Conservation (phyloP, 164 flowering plant species). For the Tetrastigma voinierianum region DNA sequence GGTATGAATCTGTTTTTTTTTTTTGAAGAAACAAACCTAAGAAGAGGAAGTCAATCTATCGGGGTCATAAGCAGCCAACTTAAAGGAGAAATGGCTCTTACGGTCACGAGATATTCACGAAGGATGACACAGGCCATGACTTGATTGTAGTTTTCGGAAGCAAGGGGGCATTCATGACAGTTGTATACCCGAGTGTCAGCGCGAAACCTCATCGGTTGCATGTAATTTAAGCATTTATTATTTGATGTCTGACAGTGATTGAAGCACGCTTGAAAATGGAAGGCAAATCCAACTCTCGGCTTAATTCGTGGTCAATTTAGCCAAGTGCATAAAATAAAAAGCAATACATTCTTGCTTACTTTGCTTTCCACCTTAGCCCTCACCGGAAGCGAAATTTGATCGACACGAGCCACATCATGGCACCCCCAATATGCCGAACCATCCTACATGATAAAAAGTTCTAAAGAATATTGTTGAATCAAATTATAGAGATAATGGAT, state of each 20-base stretch:
- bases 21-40: too few species aligned
- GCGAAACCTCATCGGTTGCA: constrained; percentile 84
- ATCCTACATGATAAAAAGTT: constrained; percentile 45
- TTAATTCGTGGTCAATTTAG: constrained; percentile 88
- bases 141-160: constrained; percentile 78
- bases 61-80: not conserved
- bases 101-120: constrained; percentile 99
- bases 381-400: constrained; percentile 83
- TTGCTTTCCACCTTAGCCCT: constrained; percentile 82
- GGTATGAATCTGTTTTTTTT: too few species aligned
- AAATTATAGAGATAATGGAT: too few species aligned
- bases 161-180: constrained; percentile 94
- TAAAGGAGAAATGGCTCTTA: constrained; percentile 31
- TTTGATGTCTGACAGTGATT: constrained; percentile 76
- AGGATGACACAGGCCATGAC: constrained; percentile 83
- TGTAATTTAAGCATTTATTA: constrained; percentile 82
- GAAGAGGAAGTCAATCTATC: too few species aligned
- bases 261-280: constrained; percentile 70
- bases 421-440: constrained; percentile 85
- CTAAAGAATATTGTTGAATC: not conserved
- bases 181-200: constrained; percentile 87
- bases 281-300: constrained; percentile 75
- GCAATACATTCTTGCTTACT: constrained; percentile 83
- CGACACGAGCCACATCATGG: constrained; percentile 97
- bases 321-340: constrained; percentile 80